phyloP scores from a whole-genome alignment of 1,284 basidiomycete genomes.

The Flammula alnicola region DNA sequence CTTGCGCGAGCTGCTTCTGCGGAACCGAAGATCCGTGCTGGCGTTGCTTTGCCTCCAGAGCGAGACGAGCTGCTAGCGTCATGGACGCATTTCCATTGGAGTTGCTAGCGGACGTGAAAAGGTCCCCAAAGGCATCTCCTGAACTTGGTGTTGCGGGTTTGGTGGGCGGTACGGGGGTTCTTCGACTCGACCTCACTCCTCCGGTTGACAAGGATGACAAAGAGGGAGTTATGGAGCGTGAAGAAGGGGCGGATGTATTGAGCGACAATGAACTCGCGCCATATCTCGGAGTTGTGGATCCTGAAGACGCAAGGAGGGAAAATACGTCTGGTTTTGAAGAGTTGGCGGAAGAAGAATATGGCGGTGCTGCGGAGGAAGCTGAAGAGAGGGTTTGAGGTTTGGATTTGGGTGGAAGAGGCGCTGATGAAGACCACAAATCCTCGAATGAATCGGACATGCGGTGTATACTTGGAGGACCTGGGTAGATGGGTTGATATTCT shows the following conservation, averaged over 20 bases:
- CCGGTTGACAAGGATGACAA: not conserved
- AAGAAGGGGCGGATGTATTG: slow-evolving; percentile 30
- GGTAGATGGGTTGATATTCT: too few relatives aligned
- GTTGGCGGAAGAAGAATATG: slow-evolving; percentile 14
- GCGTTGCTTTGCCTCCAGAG: slow-evolving; percentile 24
- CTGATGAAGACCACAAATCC: slow-evolving; percentile 70
- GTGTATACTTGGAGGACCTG: too few relatives aligned
- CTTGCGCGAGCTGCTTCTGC: too few relatives aligned
- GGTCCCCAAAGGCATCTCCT: slow-evolving; percentile 73
- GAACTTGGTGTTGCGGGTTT: slow-evolving; percentile 24
- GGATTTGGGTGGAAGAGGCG: slow-evolving; percentile 48
- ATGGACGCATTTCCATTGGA: slow-evolving; percentile 14
- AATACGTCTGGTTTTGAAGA: slow-evolving; percentile 33
- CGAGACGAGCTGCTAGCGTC: slow-evolving; percentile 45
- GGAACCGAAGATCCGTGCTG: slow-evolving; percentile 3
- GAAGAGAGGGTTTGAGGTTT: slow-evolving; percentile 51
- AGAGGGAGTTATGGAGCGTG: slow-evolving; percentile 8
- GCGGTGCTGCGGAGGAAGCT: slow-evolving; percentile 18
- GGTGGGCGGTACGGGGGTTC: not conserved
- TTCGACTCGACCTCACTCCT: too few relatives aligned
- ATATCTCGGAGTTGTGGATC: slow-evolving; percentile 20
- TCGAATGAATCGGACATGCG: slow-evolving; percentile 74
- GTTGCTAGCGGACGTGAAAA: slow-evolving; percentile 42
- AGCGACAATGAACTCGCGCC: slow-evolving; percentile 2
- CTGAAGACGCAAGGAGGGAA: slow-evolving; percentile 31